Conservation (phyloP, 306 rosid genomes). For the Glycine soja region DNA sequence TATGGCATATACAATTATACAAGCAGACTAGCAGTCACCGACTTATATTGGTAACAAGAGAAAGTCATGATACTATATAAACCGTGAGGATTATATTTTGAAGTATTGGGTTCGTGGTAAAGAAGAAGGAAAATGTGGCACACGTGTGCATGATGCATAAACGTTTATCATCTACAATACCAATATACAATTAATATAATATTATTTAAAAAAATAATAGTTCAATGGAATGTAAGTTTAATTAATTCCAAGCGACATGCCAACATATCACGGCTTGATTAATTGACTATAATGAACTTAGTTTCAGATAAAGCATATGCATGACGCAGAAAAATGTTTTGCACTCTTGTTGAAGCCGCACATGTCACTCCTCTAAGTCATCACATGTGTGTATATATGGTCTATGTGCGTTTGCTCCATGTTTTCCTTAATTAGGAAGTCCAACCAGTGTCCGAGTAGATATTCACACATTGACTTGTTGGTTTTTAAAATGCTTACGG, state of each 20-base stretch:
- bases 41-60: background rate
- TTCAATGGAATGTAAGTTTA: background rate
- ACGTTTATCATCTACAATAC: background rate
- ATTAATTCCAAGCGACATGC: background rate
- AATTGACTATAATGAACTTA: background rate
- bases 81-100: background rate
- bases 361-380: too few species aligned
- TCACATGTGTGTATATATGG: background rate
- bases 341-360: background rate
- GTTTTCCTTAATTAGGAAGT: background rate
- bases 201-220: too few species aligned
- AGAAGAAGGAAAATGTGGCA: conserved; percentile 2
- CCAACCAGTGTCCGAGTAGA: background rate
- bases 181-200: background rate
- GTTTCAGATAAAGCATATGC: background rate
- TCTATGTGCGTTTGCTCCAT: background rate
- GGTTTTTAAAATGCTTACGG: background rate
- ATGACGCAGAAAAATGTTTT: background rate
- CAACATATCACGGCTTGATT: background rate
- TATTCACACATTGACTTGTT: background rate
- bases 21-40: background rate
- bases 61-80: background rate
- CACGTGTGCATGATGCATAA: background rate
- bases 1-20: background rate
- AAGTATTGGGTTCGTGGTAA: background rate